Base-by-base conservation (phyloP, 805 yeast genomes). In the Candida maltosa region DNA sequence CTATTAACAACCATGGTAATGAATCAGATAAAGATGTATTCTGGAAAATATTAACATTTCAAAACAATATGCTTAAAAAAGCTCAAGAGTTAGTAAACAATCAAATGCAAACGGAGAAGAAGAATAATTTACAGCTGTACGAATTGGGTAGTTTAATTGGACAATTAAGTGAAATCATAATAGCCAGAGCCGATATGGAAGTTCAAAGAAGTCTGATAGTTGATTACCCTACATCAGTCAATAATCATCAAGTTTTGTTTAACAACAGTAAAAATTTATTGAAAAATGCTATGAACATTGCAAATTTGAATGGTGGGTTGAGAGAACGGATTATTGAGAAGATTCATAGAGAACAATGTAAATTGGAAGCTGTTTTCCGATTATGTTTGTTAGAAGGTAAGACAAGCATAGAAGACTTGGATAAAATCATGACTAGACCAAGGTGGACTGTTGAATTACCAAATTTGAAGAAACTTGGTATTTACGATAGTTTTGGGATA, bases 151-250 rank as follows among this genome's bases (percentile, higher is more conserved):
- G 52, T 1, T 35, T 62, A 14, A 50, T 60, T 19, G 48, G 60
- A 9, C 70, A 69, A 38, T 39, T 73, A 2, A 57, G 73, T 40
- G 59, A 68, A 6, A 53, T 75, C 1, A 45, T 65, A 21, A 68
- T 74, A n/a, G 76, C 73, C 21, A 56, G 80, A 32, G 67, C 76
- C 1, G 81, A 76, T 46, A 60, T 75, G 3, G 80, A 74, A 36
- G 46, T 72, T 9, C 78, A 73, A 47, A 55, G 80, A 37, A 55
- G 69, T n/a, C 63, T 58, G 29, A 21, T 71, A 3, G 32, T 48
- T 0, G 51, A 50, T 12, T 40, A 35, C 17, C 59, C 56, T 7
- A 50, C 56, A 16, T 64, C 73, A 0, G 38, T 40, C 2, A 56
- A 57, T 11, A 58, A 60, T 44, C 39, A 40, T 14, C 42, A 38